Evolutionary conservation across 2,329 filamentous ascomycete genomes (phyloP), one percentile per base, ranked within the genome.

Genomic region (Kalmusia sp.): DNA sequence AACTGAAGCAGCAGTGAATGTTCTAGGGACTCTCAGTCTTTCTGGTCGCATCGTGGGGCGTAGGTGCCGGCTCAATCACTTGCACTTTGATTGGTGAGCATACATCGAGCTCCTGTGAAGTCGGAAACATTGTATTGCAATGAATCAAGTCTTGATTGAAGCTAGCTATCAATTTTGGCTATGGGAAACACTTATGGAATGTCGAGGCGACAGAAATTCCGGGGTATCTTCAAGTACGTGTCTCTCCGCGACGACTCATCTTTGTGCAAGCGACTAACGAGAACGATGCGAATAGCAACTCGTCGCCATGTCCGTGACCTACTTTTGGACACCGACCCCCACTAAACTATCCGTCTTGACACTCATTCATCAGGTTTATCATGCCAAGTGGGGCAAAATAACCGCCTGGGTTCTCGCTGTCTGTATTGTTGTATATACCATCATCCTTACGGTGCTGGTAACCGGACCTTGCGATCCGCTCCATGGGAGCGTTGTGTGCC

Each of bases 151-250:
- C 14, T 9, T 41, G 12, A 41, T 15, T n/a, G n/a, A 9, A 30
- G 24, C n/a, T 19, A 41, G 39, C 39, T 19, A 41, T 41, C 39
- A 41, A 41, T 14, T 41, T 11, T n/a, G 39, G 39, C n/a, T 41
- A 17, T n/a, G 39, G 39, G 25, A 41, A 30, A 19, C 39, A 41
- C n/a, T 12, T 41, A 5, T 41, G 39, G 39, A 41, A 41, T 41
- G 39, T 41, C 24, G 39, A 41, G 39, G 39, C 24, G 15, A 41
- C 39, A 30, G 39, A 41, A n/a, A 17, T 41, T n/a, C 5, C 39
- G n/a, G 39, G 39, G 4, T 41, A 41, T 19, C 12, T 41, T 17
- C 24, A 41, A 17, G 39, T 41, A 19, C 8, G 39, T 24, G n/a
- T 19, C 25, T 30, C 39, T 28, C 6, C 6, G n/a, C 24, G 24